These are phyloP conservation scores for Rhododendron ferrugineum DNA, from an alignment of 148 eudicot species.

Conservation along the genomic window DNA sequence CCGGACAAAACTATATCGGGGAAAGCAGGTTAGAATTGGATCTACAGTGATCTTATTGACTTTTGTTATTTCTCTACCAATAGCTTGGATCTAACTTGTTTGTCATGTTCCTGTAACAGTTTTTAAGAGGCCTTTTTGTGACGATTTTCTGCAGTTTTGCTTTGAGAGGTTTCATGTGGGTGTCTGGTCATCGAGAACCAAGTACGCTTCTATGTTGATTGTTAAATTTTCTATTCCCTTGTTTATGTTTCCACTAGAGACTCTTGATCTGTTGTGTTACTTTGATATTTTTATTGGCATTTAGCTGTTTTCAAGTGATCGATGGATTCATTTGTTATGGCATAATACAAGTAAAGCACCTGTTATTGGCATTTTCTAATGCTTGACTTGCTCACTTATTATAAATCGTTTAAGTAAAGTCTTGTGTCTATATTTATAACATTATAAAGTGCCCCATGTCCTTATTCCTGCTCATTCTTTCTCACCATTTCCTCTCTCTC, in stretches of 20 bases:
- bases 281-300: neutral
- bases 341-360: neutral
- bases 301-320: neutral
- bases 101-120: constrained; percentile 36
- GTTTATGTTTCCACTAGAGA: neutral
- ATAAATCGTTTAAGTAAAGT: neutral
- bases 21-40: constrained; percentile 50
- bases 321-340: neutral
- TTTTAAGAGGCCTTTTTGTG: constrained; percentile 79
- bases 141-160: constrained; percentile 74
- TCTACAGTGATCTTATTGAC: neutral
- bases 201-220: constrained; percentile 31
- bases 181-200: constrained; percentile 75
- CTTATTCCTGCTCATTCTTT: neutral
- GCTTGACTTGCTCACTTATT: neutral
- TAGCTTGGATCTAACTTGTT: constrained; percentile 12
- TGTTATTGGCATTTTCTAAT: neutral
- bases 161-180: constrained; percentile 73
- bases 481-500: too few relatives aligned
- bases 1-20: constrained; percentile 37
- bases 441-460: neutral
- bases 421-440: neutral
- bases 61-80: neutral
- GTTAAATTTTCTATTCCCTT: constrained; percentile 1
- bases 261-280: neutral